Base-by-base conservation (phyloP, 352 stramenopile genomes). In the Heterotrichella gracilis region DNA sequence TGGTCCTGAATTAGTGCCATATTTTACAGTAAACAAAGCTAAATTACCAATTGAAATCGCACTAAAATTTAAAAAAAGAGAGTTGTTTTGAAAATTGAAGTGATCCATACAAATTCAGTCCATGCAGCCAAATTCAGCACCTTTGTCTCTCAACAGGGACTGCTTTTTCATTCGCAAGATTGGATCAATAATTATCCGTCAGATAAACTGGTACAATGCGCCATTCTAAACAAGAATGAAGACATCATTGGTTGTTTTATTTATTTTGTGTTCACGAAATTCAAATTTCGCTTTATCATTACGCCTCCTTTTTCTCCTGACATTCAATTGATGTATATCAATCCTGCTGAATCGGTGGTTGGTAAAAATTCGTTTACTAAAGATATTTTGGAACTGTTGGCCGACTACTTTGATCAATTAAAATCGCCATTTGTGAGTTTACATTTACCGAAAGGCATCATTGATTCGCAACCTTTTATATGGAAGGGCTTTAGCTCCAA, bases 41-140 rank as follows among this genome's bases (percentile, higher is more conserved):
- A 53, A 17, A 53, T 53, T 53, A n/a, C 32, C 32, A 9, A 9
- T 53, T n/a, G 32, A 53, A 53, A n/a, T 53, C 9, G 9, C n/a
- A 17, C n/a, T 53, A 53, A 53, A 53, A 53, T 53, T 53, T n/a
- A 53, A 53, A 53, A 53, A 53, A 53, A 53, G 32, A 53, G 32
- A 53, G n/a, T n/a, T 53, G n/a, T 53, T 53, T 53, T 53, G 32
- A 53, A 53, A n/a, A 53, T 53, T 17, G 32, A 53, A 53, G n/a
- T 9, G 9, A n/a, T 53, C n/a, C 9, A 53, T 53, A 53, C 9
- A 53, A 53, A 53, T 53, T n/a, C 32, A n/a, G 32, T n/a, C n/a
- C 9, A 17, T 53, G 9, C 9, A 17, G 9, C 32, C 32, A n/a
- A n/a, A 17, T n/a, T 53, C 9, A 9, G n/a, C 9, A n/a, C 32